Percentiles rank a stretch among this genome's conserved stretches.
These are phyloP conservation scores for Yamadazyma ubonensis DNA, from an alignment of 805 yeast genomes.

Conservation along the genomic window DNA sequence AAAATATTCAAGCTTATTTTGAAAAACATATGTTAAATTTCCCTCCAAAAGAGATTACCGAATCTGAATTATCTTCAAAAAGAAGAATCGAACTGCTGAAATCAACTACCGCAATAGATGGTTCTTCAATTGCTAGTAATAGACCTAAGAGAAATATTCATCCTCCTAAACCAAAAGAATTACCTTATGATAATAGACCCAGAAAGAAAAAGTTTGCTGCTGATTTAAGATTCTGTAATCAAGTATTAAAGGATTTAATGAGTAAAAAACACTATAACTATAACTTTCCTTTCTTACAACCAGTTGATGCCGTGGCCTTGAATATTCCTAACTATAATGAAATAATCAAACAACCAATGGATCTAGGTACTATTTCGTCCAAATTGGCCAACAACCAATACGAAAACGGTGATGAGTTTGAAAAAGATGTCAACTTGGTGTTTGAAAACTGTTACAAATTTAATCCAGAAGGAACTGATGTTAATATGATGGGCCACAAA, in stretches of 20 bases:
- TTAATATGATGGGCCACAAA: conserved; percentile 91
- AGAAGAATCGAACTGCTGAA: conserved; percentile 17
- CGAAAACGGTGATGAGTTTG: conserved; percentile 85
- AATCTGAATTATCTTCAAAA: conserved; percentile 17
- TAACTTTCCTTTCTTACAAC: conserved; percentile 87
- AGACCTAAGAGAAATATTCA: conserved; percentile 95
- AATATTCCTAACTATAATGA: conserved; percentile 90
- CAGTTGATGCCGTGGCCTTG: conserved; percentile 93
- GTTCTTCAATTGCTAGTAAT: conserved; percentile 59
- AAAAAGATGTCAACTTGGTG: conserved; percentile 74
- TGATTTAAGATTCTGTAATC: conserved; percentile 83
- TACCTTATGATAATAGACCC: conserved; percentile 88
- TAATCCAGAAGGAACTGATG: conserved; percentile 97
- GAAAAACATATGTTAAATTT: conserved; percentile 89
- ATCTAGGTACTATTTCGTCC: conserved; percentile 76
- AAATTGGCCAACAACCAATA: conserved; percentile 85
- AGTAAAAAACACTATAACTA: conserved; percentile 81
- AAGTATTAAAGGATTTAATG: conserved; percentile 74
- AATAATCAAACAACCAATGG: conserved; percentile 91
- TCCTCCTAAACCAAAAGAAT: conserved; percentile 93
- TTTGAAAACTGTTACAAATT: conserved; percentile 87
- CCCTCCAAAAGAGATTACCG: conserved; percentile 54
- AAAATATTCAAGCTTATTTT: conserved; percentile 85
- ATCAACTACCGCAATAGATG: not conserved
- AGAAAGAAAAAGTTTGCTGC: conserved; percentile 88